phyloP scores from a whole-genome alignment of 1,284 basidiomycete species.

The Cryptococcus amylolentus region DNA sequence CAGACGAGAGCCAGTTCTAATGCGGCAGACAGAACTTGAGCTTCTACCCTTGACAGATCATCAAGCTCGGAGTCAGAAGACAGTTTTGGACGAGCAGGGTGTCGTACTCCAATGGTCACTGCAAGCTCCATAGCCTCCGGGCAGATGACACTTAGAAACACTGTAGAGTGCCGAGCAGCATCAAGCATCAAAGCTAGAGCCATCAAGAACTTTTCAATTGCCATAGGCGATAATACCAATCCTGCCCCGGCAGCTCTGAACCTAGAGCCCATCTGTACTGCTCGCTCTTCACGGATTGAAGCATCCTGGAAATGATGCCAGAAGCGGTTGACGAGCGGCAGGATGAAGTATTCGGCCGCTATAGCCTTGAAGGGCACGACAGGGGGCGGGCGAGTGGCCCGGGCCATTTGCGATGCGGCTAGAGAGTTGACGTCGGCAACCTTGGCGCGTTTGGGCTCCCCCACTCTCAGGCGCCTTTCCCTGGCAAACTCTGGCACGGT shows the following conservation, averaged over 20 bases:
- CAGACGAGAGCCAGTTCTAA: slow-evolving; percentile 73
- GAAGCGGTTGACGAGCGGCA: slow-evolving; percentile 83
- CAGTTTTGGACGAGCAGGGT: slow-evolving; percentile 50
- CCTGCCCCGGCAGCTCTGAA: slow-evolving; percentile 73
- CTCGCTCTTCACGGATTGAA: slow-evolving; percentile 66
- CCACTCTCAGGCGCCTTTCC: slow-evolving; percentile 69
- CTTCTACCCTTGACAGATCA: slow-evolving; percentile 50
- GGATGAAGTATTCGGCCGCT: slow-evolving; percentile 78
- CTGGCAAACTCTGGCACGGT: slow-evolving; percentile 60
- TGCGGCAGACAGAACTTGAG: slow-evolving; percentile 66
- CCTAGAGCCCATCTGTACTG: slow-evolving; percentile 52
- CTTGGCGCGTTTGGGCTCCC: slow-evolving; percentile 28
- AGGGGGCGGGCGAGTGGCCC: slow-evolving; percentile 12
- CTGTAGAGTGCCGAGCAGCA: slow-evolving; percentile 69
- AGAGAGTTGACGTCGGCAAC: slow-evolving; percentile 30
- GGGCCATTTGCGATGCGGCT: slow-evolving; percentile 32
- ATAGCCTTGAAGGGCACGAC: slow-evolving; percentile 62
- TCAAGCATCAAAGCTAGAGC: slow-evolving; percentile 78
- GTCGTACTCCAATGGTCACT: slow-evolving; percentile 67
- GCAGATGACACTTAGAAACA: slow-evolving; percentile 73
- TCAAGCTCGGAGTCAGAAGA: slow-evolving; percentile 7
- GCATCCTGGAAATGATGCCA: slow-evolving; percentile 84
- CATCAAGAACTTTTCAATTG: slow-evolving; percentile 69
- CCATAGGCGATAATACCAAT: slow-evolving; percentile 69
- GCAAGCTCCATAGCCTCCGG: slow-evolving; percentile 79